These are phyloP conservation scores for Neurospora tetrasperma DNA, from an alignment of 495 filamentous ascomycete genomes.

Conservation along the genomic window DNA sequence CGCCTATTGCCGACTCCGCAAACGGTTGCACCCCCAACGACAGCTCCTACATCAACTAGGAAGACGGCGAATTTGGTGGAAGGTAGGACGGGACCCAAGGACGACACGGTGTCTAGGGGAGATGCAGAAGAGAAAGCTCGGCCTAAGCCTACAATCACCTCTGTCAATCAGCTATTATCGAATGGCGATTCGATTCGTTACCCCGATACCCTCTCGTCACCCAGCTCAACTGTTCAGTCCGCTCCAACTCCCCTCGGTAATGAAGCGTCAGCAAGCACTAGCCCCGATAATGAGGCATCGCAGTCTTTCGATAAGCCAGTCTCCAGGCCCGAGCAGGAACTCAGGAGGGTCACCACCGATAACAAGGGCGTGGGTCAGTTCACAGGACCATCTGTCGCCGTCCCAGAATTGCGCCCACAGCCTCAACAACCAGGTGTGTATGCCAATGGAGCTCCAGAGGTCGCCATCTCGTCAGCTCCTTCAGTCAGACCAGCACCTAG, in stretches of 20 bases:
- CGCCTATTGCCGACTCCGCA: background rate
- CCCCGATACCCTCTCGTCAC: constrained; percentile 32
- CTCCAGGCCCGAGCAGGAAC: background rate
- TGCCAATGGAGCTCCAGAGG: background rate
- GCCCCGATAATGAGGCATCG: constrained; percentile 42
- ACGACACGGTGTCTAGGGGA: background rate
- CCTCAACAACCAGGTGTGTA: background rate
- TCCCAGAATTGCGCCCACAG: constrained; percentile 3
- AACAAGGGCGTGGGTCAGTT: constrained; percentile 2
- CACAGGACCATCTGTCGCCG: constrained; percentile 3
- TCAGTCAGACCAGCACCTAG: constrained; percentile 6
- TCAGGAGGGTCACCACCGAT: background rate
- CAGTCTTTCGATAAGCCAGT: constrained; percentile 22
- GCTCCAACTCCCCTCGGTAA: constrained; percentile 29
- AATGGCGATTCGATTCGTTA: constrained; percentile 13
- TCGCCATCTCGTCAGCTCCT: background rate
- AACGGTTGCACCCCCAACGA: background rate
- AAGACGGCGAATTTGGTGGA: constrained; percentile 3
- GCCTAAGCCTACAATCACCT: constrained; percentile 1
- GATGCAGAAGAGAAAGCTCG: background rate
- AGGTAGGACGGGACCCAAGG: background rate
- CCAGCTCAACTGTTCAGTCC: constrained; percentile 34
- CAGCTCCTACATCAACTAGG: background rate
- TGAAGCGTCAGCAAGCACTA: constrained; percentile 40
- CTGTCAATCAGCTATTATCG: constrained; percentile 3